Evolutionary conservation across 2,329 filamentous ascomycete species (phyloP).

Genomic region (Fusarium xyrophilum): DNA sequence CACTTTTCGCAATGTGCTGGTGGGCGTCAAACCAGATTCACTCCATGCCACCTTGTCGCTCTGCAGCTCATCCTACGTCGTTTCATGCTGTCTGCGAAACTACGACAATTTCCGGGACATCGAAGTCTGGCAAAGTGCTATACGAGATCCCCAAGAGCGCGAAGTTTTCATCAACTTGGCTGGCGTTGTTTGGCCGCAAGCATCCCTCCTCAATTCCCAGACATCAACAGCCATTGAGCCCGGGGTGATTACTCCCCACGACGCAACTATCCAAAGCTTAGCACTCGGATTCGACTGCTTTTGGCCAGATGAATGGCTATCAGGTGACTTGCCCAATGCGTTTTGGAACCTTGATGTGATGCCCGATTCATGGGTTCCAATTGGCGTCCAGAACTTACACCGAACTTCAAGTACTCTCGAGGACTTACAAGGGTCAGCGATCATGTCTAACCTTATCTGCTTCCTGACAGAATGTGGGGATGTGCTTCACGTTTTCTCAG

Average conservation of each 20-base stretch:
- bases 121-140: rapidly evolving
- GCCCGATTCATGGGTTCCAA: no score
- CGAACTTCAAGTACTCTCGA: rapidly evolving
- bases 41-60: rapidly evolving
- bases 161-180: rapidly evolving
- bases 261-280: rapidly evolving
- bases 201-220: rapidly evolving
- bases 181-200: rapidly evolving
- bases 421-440: rapidly evolving
- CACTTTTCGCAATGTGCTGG: background rate
- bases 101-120: rapidly evolving
- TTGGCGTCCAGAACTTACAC: rapidly evolving
- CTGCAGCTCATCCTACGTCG: rapidly evolving
- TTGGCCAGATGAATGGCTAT: rapidly evolving
- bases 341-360: background rate
- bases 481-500: background rate
- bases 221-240: no score
- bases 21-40: rapidly evolving
- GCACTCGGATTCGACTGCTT: no score
- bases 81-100: rapidly evolving
- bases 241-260: no score
- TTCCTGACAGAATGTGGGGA: background rate
- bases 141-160: rapidly evolving
- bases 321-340: rapidly evolving
- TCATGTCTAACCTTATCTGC: background rate